Evolutionary conservation across 495 filamentous ascomycete genomes (phyloP), one percentile per base, ranked within the genome.

Genomic region (Acidomyces sp.): DNA sequence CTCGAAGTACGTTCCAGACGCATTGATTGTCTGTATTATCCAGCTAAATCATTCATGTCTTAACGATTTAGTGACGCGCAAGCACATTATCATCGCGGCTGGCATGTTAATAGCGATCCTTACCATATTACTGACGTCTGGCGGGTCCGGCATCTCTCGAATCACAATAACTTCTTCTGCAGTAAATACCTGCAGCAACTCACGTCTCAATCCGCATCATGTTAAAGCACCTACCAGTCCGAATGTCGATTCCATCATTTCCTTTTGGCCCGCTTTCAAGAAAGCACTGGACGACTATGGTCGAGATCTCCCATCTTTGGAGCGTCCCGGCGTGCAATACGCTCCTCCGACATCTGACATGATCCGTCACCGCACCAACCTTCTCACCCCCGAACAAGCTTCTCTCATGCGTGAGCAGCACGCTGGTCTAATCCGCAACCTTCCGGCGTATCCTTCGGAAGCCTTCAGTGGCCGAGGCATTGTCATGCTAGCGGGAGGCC

Each of bases 401-500:
- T 16, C 23, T 2, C n/a, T 21, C 2, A 12, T 43, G 15, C 40
- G 40, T 10, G 21, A 43, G 3, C 30, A 11, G 3, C 40, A 43
- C 13, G 32, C 31, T 9, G 17, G 5, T n/a, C 37, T 35, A 22
- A 1, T 43, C 3, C 11, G n/a, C 4, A 22, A 35, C 30, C 22
- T 43, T 3, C 40, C 31, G 5, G 13, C 19, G 10, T 43, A 43
- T 19, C 40, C 40, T 2, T 17, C 4, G n/a, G 30, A 43, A 4
- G 30, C 40, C 11, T 43, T 35, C 40, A 27, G 31, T 7, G 40
- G 40, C 13, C 18, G 32, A 5, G 40, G 40, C 4, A 36, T 43
- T 23, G 32, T 43, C 5, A 43, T 43, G 7, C 40, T 43, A 21
- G 40, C 40, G 2, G 40, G 40, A 3, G 40, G 40, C 3, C n/a